Evolutionary conservation across 2,329 filamentous ascomycete genomes (phyloP).

Genomic region (Colletotrichum noveboracense): DNA sequence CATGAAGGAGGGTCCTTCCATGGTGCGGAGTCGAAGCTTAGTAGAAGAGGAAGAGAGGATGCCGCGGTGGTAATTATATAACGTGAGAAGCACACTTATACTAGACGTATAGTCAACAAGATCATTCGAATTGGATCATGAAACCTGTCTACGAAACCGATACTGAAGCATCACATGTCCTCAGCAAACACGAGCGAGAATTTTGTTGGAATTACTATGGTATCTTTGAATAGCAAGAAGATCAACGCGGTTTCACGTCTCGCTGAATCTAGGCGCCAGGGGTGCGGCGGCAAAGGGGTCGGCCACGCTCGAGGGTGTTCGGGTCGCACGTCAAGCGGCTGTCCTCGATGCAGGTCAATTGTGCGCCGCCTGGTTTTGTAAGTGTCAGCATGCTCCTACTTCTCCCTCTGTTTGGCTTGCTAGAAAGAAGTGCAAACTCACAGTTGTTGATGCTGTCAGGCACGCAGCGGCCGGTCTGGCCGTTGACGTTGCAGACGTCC

Average conservation of each 20-base stretch:
- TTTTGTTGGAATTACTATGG: not conserved
- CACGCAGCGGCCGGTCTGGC: constrained; percentile 37
- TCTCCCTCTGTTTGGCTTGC: not conserved
- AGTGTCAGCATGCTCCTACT: not conserved
- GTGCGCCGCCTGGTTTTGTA: constrained; percentile 21
- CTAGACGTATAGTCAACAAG: not conserved
- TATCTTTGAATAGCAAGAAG: not conserved
- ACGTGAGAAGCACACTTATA: not conserved
- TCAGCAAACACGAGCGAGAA: not conserved
- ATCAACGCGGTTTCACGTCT: not conserved
- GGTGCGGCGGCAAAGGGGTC: constrained; percentile 30
- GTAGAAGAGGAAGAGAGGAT: constrained; percentile 26
- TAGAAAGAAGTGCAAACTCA: constrained; percentile 22
- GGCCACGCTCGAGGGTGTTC: constrained; percentile 31
- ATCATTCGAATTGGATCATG: not conserved
- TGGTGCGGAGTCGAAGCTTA: constrained; percentile 33
- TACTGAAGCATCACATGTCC: not conserved
- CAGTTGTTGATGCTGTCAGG: constrained; percentile 39
- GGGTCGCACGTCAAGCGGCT: constrained; percentile 30
- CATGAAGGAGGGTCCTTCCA: constrained; percentile 68
- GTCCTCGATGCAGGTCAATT: constrained; percentile 32
- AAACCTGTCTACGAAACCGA: not conserved
- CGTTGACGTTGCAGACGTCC: constrained; percentile 38
- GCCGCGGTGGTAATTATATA: constrained; percentile 17
- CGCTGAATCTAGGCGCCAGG: not conserved